These are phyloP conservation scores for Circinella minor DNA, from an alignment of 371 early-diverging fungal species.

Conservation along the genomic window DNA sequence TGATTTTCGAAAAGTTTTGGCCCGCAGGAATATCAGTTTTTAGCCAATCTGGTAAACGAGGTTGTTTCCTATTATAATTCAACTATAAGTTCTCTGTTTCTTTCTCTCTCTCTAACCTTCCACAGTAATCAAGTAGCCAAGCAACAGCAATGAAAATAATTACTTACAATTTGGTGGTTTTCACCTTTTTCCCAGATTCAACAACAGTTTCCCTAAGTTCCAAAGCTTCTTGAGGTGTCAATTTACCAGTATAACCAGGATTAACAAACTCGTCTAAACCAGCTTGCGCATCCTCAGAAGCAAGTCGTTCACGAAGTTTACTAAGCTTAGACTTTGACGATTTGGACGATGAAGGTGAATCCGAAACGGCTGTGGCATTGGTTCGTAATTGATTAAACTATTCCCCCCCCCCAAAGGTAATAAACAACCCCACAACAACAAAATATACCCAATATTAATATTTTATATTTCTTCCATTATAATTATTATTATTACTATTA, in stretches of 20 bases:
- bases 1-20: conserved; percentile 79
- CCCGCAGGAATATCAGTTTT: conserved; percentile 94
- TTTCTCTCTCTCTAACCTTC: not conserved
- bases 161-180: conserved; percentile 51
- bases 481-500: not conserved
- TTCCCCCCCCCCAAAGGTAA: too few relatives aligned
- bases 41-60: conserved; percentile 91
- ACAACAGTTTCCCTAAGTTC: conserved; percentile 65
- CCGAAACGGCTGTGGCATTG: conserved; percentile 34
- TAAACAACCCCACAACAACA: too few relatives aligned
- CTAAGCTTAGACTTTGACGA: conserved; percentile 53
- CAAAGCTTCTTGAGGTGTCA: conserved; percentile 68
- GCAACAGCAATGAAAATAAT: not conserved
- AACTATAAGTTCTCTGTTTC: not conserved
- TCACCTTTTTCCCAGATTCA: conserved; percentile 46
- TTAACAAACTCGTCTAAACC: conserved; percentile 74
- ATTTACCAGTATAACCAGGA: conserved; percentile 52
- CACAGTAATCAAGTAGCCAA: too few relatives aligned
- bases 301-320: conserved; percentile 46
- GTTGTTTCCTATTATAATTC: conserved; percentile 48
- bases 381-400: conserved; percentile 28
- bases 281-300: conserved; percentile 58
- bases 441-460: not conserved
- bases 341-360: conserved; percentile 25
- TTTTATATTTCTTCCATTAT: not conserved